Evolutionary conservation across 73 alveolate genomes (phyloP).

Genomic region (Uronychia setigera): DNA sequence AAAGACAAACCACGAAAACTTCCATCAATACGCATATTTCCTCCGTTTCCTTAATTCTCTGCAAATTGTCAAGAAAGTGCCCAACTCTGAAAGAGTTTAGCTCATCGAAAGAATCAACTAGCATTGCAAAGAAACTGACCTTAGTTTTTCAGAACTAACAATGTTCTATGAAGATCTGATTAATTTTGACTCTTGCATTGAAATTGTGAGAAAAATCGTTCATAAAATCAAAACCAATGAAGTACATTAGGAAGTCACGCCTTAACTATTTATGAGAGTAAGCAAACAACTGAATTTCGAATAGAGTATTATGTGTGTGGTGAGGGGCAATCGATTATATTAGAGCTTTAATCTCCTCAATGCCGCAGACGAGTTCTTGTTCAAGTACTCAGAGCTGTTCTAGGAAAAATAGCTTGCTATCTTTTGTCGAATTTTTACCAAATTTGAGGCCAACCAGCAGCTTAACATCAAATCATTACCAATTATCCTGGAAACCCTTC

Average conservation of each 20-base stretch:
- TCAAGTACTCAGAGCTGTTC: not conserved
- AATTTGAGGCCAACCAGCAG: not conserved
- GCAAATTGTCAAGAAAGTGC: conserved; percentile 1
- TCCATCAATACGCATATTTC: not conserved
- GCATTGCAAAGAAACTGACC: not conserved
- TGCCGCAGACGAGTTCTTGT: not conserved
- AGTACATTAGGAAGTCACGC: not conserved
- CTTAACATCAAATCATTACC: not conserved
- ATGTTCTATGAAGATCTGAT: not conserved
- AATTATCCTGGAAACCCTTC: not conserved
- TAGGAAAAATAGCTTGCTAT: not conserved
- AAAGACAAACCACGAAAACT: not conserved
- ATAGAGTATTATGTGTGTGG: not conserved
- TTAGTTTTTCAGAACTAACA: not conserved
- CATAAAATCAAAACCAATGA: not conserved
- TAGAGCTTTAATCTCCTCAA: not conserved
- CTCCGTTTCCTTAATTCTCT: not conserved
- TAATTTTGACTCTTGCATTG: not conserved
- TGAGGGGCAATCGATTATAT: not conserved
- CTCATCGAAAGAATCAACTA: not conserved
- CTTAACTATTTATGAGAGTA: not conserved
- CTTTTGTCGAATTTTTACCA: not conserved
- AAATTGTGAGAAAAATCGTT: not conserved
- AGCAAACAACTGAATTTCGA: not conserved
- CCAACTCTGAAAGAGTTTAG: not conserved